These are phyloP conservation scores for Kalmusia sp. DNA, from an alignment of 2,329 filamentous ascomycete species.

Conservation along the genomic window DNA sequence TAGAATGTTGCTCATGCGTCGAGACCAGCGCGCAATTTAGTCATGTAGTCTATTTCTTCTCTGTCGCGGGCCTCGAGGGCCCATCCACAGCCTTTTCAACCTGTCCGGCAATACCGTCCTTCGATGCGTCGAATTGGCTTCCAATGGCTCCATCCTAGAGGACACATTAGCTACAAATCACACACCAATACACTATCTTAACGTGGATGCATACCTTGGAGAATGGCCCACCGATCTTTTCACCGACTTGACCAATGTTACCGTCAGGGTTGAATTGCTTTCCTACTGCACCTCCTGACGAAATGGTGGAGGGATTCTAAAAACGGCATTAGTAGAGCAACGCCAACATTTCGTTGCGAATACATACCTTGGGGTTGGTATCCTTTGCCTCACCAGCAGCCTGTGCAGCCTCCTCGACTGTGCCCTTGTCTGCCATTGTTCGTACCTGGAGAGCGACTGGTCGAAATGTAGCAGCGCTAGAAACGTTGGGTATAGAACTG, in stretches of 20 bases:
- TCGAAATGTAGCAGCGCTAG: neutral
- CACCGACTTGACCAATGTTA: constrained; percentile 56
- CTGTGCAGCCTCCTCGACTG: constrained; percentile 1
- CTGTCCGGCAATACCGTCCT: constrained; percentile 58
- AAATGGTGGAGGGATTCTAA: constrained; percentile 45
- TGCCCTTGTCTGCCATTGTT: constrained; percentile 1
- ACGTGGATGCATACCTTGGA: constrained; percentile 31
- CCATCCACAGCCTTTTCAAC: constrained; percentile 52
- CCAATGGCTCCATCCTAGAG: constrained; percentile 55
- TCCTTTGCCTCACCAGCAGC: constrained; percentile 4
- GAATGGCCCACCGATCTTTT: constrained; percentile 52
- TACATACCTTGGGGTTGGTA: constrained; percentile 2
- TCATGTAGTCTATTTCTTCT: constrained; percentile 1
- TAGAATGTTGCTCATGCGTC: neutral
- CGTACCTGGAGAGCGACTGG: neutral
- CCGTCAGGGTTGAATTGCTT: constrained; percentile 59
- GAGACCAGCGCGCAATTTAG: neutral
- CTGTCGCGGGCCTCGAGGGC: constrained; percentile 16
- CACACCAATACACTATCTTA: neutral
- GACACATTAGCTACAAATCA: neutral
- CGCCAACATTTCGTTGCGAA: neutral
- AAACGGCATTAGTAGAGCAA: neutral
- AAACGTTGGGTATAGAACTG: neutral
- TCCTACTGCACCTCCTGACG: constrained; percentile 56
- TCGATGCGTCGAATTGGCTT: constrained; percentile 58